Evolutionary conservation across 768 basidiomycete species (phyloP).

Genomic region (Pleurotus ostreatus): DNA sequence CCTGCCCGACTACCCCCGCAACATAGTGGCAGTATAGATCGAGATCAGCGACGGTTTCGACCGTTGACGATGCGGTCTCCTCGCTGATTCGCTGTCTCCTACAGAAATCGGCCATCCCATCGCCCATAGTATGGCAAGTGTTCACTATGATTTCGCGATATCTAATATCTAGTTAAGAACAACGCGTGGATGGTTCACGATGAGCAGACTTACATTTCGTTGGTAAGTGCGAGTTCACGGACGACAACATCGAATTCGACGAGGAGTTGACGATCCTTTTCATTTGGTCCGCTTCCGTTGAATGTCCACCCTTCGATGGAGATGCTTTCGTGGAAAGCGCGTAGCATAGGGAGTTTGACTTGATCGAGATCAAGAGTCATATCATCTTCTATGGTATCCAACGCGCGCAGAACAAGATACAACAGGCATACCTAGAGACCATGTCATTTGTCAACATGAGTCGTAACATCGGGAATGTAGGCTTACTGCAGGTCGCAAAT

Average conservation of each 20-base stretch:
- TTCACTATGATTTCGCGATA: not conserved
- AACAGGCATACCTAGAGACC: not conserved
- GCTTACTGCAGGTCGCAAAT: slow-evolving; percentile 2
- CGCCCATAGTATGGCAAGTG: not conserved
- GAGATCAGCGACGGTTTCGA: not conserved
- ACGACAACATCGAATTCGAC: slow-evolving; percentile 5
- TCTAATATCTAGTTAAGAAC: not conserved
- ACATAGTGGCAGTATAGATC: slow-evolving; percentile 4
- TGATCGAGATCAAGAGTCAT: slow-evolving; percentile 1
- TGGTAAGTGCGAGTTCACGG: not conserved
- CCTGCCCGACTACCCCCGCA: not conserved
- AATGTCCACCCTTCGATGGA: not conserved
- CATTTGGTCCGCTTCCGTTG: slow-evolving; percentile 6
- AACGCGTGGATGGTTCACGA: not conserved
- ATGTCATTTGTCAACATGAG: no score
- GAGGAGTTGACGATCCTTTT: slow-evolving; percentile 1
- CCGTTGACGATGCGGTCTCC: not conserved
- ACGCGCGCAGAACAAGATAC: not conserved
- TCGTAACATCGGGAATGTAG: no score
- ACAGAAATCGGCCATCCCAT: slow-evolving; percentile 4
- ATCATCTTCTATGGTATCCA: slow-evolving; percentile 4
- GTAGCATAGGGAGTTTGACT: slow-evolving; percentile 3
- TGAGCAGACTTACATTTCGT: not conserved
- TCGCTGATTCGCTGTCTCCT: not conserved
- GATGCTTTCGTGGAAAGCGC: slow-evolving; percentile 4